These are phyloP conservation scores for Rhodotorula sp. DNA, from an alignment of 1,284 basidiomycete genomes.

Conservation along the genomic window DNA sequence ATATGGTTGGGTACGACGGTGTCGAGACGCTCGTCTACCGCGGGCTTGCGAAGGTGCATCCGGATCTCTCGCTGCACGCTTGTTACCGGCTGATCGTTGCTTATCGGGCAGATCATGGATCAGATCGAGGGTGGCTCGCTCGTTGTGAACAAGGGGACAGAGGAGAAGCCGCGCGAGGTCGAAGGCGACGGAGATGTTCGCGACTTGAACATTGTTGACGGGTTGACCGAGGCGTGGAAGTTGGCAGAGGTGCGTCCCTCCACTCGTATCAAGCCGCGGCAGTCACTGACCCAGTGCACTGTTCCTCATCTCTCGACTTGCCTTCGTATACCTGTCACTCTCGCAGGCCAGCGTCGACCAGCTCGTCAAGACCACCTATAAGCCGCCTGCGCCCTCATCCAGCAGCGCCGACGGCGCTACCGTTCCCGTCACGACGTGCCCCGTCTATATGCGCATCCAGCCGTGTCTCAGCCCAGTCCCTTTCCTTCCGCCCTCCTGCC, in stretches of 20 bases:
- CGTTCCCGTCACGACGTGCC: constrained; percentile 77
- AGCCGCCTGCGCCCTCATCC: constrained; percentile 42
- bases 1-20: constrained; percentile 94
- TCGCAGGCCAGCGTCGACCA: constrained; percentile 75
- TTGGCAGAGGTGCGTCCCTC: constrained; percentile 70
- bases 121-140: constrained; percentile 91
- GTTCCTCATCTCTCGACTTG: neutral
- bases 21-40: constrained; percentile 94
- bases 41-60: constrained; percentile 68
- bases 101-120: constrained; percentile 69
- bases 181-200: constrained; percentile 51
- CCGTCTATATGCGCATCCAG: constrained; percentile 91
- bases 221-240: constrained; percentile 77
- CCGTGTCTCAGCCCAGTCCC: constrained; percentile 69
- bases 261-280: too few species aligned
- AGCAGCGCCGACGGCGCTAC: constrained; percentile 46
- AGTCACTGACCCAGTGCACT: neutral
- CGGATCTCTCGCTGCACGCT: neutral
- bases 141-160: constrained; percentile 65
- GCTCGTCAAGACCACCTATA: constrained; percentile 62
- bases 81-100: neutral
- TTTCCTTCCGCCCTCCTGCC: constrained; percentile 45
- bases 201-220: constrained; percentile 78
- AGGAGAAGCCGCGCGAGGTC: constrained; percentile 52
- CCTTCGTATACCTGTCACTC: constrained; percentile 2